A percentile compares a stretch with the other conserved stretches of the same genome.
phyloP scores from a whole-genome alignment of 1,139 yeast genomes.

The Pichia sp. region DNA sequence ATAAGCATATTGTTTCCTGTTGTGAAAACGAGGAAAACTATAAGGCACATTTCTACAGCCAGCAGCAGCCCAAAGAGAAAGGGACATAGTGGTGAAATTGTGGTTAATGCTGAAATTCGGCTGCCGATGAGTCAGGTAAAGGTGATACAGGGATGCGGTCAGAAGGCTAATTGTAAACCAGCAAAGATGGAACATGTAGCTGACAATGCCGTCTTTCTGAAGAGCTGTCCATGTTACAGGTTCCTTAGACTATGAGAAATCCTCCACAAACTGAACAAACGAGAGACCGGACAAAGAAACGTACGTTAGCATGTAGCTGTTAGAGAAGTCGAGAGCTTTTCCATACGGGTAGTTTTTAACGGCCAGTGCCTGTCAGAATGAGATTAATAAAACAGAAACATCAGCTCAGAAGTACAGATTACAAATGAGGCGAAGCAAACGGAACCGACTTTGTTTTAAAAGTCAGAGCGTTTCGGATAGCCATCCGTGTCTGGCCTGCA shows the following conservation, averaged over 20 bases:
- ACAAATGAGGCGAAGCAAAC: slow-evolving; percentile 77
- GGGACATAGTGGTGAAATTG: background rate
- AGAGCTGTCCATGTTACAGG: slow-evolving; percentile 60
- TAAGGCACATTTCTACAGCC: background rate
- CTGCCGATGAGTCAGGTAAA: background rate
- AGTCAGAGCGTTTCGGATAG: slow-evolving; percentile 74
- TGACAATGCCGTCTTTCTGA: slow-evolving; percentile 2
- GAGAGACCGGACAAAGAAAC: slow-evolving; percentile 81
- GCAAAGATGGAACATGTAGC: background rate
- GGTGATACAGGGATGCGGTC: background rate
- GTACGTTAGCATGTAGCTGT: slow-evolving; percentile 82
- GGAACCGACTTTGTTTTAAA: slow-evolving; percentile 87
- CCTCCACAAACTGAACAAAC: slow-evolving; percentile 68
- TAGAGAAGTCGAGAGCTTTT: slow-evolving; percentile 54
- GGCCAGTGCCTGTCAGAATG: too few species aligned
- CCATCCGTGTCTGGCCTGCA: slow-evolving; percentile 71
- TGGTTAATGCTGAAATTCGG: background rate
- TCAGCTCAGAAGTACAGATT: slow-evolving; percentile 43
- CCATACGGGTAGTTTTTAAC: slow-evolving; percentile 29
- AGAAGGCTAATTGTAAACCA: background rate
- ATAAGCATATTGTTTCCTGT: slow-evolving; percentile 5
- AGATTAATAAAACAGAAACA: too few species aligned
- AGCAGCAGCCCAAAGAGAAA: slow-evolving; percentile 1
- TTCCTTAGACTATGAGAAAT: slow-evolving; percentile 70
- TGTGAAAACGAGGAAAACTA: background rate